Conservation (phyloP, 805 yeast species). For the Candida koratica region DNA sequence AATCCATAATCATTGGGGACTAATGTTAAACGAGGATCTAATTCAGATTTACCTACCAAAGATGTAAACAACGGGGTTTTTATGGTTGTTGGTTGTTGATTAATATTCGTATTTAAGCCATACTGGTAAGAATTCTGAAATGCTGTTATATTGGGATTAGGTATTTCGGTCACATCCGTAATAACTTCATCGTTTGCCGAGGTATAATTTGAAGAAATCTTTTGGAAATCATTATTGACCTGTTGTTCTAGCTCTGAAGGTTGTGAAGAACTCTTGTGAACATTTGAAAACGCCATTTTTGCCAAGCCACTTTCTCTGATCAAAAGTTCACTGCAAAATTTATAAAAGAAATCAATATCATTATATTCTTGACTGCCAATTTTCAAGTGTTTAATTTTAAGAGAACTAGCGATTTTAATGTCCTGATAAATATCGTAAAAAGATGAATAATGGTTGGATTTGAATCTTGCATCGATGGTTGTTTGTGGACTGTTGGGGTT, state of each 20-base stretch:
- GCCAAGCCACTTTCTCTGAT: constrained; percentile 56
- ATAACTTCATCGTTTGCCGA: constrained; percentile 60
- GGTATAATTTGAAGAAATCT: constrained; percentile 51
- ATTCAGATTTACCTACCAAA: constrained; percentile 57
- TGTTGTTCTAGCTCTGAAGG: constrained; percentile 32
- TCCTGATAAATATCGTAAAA: constrained; percentile 66
- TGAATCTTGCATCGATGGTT: constrained; percentile 42
- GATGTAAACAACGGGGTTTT: constrained; percentile 82
- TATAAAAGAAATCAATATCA: constrained; percentile 59
- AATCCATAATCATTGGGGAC: constrained; percentile 64
- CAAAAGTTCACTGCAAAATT: constrained; percentile 57
- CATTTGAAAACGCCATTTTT: constrained; percentile 24
- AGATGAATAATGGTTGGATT: constrained; percentile 37
- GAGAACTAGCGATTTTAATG: constrained; percentile 51
- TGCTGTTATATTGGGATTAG: constrained; percentile 23
- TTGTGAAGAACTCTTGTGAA: background rate
- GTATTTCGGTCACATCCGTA: constrained; percentile 29
- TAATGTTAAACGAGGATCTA: constrained; percentile 70
- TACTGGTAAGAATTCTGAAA: constrained; percentile 13
- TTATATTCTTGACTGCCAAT: constrained; percentile 49
- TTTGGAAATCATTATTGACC: constrained; percentile 55
- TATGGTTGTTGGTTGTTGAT: constrained; percentile 41
- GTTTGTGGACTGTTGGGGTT: constrained; percentile 28
- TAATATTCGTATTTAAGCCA: constrained; percentile 10
- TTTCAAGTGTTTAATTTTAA: constrained; percentile 44